Evolutionary conservation across 2,329 filamentous ascomycete genomes (phyloP).

Genomic region (Talaromyces sp.): DNA sequence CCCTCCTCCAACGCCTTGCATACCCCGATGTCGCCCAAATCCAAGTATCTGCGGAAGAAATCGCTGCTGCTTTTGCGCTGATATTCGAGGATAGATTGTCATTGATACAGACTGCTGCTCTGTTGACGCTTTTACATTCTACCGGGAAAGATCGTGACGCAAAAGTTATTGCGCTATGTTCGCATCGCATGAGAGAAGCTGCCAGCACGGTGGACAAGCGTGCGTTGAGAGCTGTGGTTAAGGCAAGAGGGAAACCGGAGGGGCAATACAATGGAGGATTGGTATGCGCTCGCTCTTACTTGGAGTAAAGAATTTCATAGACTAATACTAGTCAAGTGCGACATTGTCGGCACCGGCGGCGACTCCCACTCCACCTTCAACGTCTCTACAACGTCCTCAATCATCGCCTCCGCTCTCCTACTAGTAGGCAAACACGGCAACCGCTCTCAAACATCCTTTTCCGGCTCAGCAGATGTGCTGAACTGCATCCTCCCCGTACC

Average conservation of each 20-base stretch:
- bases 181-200: constrained; percentile 77
- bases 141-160: constrained; percentile 79
- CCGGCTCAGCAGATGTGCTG: constrained; percentile 89
- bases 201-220: constrained; percentile 69
- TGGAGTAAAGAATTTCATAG: too few species aligned
- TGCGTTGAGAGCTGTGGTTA: constrained; percentile 61
- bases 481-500: constrained; percentile 69
- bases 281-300: constrained; percentile 53
- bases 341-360: constrained; percentile 96
- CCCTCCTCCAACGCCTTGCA: constrained; percentile 49
- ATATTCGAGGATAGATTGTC: constrained; percentile 90
- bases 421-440: constrained; percentile 95
- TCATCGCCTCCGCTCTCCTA: constrained; percentile 81
- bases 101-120: constrained; percentile 80
- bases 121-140: constrained; percentile 90
- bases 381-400: constrained; percentile 91
- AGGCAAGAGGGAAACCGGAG: constrained; percentile 60
- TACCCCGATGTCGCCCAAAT: constrained; percentile 45
- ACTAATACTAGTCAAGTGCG: constrained; percentile 56
- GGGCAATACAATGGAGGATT: constrained; percentile 79
- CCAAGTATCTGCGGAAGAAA: constrained; percentile 70
- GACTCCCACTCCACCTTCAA: constrained; percentile 98
- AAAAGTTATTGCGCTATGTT: constrained; percentile 83
- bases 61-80: constrained; percentile 82
- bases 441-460: constrained; percentile 90